A percentile compares a stretch with the other conserved stretches of the same genome.
Evolutionary conservation across 805 yeast genomes (phyloP).

Genomic region (Wickerhamia fluorescens): DNA sequence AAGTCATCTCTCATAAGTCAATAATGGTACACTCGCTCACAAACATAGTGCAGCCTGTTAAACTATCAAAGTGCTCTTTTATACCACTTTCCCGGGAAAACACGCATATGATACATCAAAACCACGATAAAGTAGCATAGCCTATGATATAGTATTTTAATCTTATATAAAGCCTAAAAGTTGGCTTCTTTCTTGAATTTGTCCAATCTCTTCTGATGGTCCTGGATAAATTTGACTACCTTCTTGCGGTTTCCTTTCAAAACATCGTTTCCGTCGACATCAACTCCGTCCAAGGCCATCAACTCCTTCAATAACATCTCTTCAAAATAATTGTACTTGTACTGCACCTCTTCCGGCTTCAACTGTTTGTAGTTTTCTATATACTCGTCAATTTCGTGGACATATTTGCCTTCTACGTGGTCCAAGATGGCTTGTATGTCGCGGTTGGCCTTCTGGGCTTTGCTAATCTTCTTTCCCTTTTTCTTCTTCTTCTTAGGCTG

Average conservation of each 20-base stretch:
- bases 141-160: too few relatives aligned
- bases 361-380: slow-evolving; percentile 20
- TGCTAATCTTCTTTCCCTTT: slow-evolving; percentile 30
- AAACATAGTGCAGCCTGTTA: too few relatives aligned
- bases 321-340: slow-evolving; percentile 51
- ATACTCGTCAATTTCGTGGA: slow-evolving; percentile 30
- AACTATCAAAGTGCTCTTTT: too few relatives aligned
- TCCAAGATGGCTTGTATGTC: slow-evolving; percentile 34
- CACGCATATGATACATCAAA: too few relatives aligned
- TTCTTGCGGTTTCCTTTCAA: slow-evolving; percentile 54
- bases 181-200: slow-evolving; percentile 26
- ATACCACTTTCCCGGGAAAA: too few relatives aligned
- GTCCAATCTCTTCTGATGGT: slow-evolving; percentile 51
- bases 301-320: slow-evolving; percentile 63
- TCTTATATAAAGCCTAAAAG: too few relatives aligned
- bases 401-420: slow-evolving; percentile 32
- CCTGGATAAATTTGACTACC: slow-evolving; percentile 55
- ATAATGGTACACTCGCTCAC: too few relatives aligned
- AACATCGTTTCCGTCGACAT: slow-evolving; percentile 41
- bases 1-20: too few relatives aligned
- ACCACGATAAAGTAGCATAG: too few relatives aligned
- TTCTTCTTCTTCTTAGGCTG: slow-evolving; percentile 11
- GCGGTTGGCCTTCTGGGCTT: slow-evolving; percentile 34
- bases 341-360: slow-evolving; percentile 29
- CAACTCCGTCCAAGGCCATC: slow-evolving; percentile 61